Evolutionary conservation across 1,284 basidiomycete genomes (phyloP).

Genomic region (Bjerkandera adusta): DNA sequence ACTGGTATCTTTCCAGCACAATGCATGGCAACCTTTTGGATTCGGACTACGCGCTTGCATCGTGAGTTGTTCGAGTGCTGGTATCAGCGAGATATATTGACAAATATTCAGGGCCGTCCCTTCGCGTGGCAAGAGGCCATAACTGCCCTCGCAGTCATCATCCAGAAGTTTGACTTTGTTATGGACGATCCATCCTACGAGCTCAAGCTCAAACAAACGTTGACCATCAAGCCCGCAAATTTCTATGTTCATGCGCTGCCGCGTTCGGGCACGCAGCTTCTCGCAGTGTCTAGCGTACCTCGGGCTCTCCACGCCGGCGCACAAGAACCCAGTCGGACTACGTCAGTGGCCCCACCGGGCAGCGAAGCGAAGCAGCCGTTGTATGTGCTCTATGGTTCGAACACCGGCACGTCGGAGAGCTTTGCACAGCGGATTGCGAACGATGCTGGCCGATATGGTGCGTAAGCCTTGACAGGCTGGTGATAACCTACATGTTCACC

Average conservation of each 20-base stretch:
- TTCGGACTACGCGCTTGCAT: slow-evolving; percentile 41
- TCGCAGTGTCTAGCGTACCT: slow-evolving; percentile 15
- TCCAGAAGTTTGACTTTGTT: slow-evolving; percentile 45
- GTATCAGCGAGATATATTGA: background rate
- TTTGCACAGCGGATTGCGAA: slow-evolving; percentile 46
- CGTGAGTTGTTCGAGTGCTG: slow-evolving; percentile 20
- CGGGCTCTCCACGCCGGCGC: slow-evolving; percentile 14
- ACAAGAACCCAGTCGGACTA: too few species aligned
- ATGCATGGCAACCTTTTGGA: slow-evolving; percentile 46
- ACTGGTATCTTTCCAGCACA: slow-evolving; percentile 23
- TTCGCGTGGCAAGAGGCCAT: slow-evolving; percentile 51
- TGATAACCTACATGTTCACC: background rate
- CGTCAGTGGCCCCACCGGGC: too few species aligned
- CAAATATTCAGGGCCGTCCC: slow-evolving; percentile 34
- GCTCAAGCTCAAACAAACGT: slow-evolving; percentile 41
- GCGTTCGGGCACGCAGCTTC: slow-evolving; percentile 19
- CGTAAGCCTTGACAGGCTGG: background rate
- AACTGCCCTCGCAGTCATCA: slow-evolving; percentile 40
- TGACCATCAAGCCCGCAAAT: slow-evolving; percentile 47
- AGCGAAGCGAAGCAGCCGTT: slow-evolving; percentile 24
- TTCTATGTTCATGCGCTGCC: slow-evolving; percentile 41
- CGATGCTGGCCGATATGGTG: slow-evolving; percentile 39
- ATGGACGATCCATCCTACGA: slow-evolving; percentile 42
- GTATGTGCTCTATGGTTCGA: slow-evolving; percentile 46
- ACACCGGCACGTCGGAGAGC: slow-evolving; percentile 48